Evolutionary conservation across 2,329 filamentous ascomycete genomes (phyloP).

Genomic region (Chalaropsis thielavioides): DNA sequence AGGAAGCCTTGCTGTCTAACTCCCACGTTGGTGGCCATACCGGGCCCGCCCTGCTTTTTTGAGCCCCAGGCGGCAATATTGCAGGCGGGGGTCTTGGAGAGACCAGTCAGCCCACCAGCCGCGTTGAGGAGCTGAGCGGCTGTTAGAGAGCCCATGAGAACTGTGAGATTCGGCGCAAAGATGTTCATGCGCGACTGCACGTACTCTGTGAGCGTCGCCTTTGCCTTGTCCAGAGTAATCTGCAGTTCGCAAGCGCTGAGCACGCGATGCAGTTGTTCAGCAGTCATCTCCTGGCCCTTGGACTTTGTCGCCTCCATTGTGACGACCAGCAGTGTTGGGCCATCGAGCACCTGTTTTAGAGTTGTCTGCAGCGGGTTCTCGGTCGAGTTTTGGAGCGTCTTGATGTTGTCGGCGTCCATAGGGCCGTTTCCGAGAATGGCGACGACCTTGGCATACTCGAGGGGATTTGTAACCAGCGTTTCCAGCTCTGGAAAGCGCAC

Average conservation of each 20-base stretch:
- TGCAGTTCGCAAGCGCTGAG: constrained; percentile 73
- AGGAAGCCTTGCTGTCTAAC: constrained; percentile 85
- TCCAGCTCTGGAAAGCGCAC: constrained; percentile 87
- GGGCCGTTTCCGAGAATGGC: constrained; percentile 86
- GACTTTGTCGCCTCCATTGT: constrained; percentile 88
- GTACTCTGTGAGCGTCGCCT: constrained; percentile 76
- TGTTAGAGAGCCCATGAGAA: constrained; percentile 78
- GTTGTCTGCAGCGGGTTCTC: constrained; percentile 65
- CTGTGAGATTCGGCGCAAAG: constrained; percentile 87
- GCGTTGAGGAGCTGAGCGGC: constrained; percentile 95
- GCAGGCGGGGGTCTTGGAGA: constrained; percentile 85
- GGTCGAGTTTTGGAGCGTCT: constrained; percentile 57
- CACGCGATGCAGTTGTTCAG: constrained; percentile 61
- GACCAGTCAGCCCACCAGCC: constrained; percentile 70
- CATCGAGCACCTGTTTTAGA: constrained; percentile 69
- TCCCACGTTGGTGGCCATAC: constrained; percentile 83
- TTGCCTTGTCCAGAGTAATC: constrained; percentile 73
- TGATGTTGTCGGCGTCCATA: constrained; percentile 67
- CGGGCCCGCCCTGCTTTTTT: constrained; percentile 61
- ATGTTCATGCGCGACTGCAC: constrained; percentile 94
- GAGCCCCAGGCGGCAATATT: constrained; percentile 85
- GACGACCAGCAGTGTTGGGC: constrained; percentile 86
- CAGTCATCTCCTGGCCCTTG: constrained; percentile 60
- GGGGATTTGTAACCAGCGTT: constrained; percentile 71
- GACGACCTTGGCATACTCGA: constrained; percentile 92